These are phyloP conservation scores for Cercospora janseana DNA, from an alignment of 2,329 filamentous ascomycete species.

Conservation along the genomic window DNA sequence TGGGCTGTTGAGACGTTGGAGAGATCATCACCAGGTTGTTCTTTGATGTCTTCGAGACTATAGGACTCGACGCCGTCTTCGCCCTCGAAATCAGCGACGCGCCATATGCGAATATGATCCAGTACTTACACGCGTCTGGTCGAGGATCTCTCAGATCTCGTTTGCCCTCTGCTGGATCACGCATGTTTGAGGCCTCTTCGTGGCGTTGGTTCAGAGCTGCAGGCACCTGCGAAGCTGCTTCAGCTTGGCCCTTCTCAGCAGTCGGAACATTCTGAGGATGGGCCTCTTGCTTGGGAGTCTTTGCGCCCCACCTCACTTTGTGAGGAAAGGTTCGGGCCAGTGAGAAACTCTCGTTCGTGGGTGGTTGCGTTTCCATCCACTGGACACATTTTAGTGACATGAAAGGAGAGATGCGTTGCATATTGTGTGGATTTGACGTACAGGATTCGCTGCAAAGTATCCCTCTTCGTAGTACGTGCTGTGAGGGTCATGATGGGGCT, in stretches of 20 bases:
- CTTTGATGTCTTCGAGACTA: constrained; percentile 6
- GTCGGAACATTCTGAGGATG: constrained; percentile 14
- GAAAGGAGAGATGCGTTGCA: neutral
- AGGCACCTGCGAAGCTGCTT: constrained; percentile 28
- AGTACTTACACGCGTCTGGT: constrained; percentile 3
- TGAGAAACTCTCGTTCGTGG: constrained; percentile 26
- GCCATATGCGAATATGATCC: neutral
- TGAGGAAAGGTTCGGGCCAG: constrained; percentile 32
- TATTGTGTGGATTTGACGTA: neutral
- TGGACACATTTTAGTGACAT: neutral
- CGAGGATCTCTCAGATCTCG: constrained; percentile 11
- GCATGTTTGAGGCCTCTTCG: neutral
- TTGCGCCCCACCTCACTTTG: constrained; percentile 25
- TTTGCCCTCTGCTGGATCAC: constrained; percentile 4
- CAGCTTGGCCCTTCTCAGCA: constrained; percentile 27
- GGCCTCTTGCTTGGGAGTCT: constrained; percentile 15
- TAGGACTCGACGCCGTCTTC: constrained; percentile 14
- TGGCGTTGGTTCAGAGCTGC: constrained; percentile 15
- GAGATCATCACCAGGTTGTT: constrained; percentile 5
- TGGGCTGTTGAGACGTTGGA: no score
- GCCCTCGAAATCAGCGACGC: neutral
- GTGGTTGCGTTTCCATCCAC: constrained; percentile 27
- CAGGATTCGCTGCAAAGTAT: constrained; percentile 30
- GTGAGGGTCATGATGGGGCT: constrained; percentile 22
- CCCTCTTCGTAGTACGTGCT: constrained; percentile 32